Base-by-base conservation (phyloP, 140 eudicot genomes). In the Bidens hawaiensis region DNA sequence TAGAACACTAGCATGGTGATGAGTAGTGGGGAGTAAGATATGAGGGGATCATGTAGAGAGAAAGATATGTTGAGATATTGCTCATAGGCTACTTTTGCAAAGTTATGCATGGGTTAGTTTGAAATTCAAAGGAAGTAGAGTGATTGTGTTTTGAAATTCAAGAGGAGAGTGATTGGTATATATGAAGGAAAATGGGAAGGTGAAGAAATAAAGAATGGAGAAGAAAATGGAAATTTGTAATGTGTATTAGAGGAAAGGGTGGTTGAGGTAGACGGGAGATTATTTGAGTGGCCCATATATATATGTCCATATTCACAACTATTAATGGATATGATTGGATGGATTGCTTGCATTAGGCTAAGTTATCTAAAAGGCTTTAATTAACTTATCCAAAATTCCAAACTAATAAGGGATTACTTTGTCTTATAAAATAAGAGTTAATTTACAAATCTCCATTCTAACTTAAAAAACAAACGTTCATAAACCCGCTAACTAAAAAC, bases 11-110 rank as follows among this genome's bases (percentile, higher is more conserved):
- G 13, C 1, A 70, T 40, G 40, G 15, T 64, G 55, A 76, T 45
- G 41, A 82, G 51, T 48, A 77, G 56, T 28, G 82, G 74, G 0
- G 67, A 31, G 22, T 72, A 62, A 17, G 68, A 8, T 47, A 68
- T 18, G 19, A 68, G 25, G 36, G 31, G 74, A 43, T 68, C 24
- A 68, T 43, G 57, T 42, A 28, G 30, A 24, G n/a, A 55, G 27
- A 31, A 54, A 67, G 17, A 68, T 27, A 23, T 17, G 34, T 27
- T 57, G 58, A 68, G 59, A 57, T n/a, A n/a, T n/a, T 18, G 16
- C 11, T 41, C 30, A 33, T 56, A 45, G 47, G 74, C 24, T 28
- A 17, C 26, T 68, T 56, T 57, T 43, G 74, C 48, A 26, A 56
- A 28, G 11, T 68, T 43, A 25, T 18, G 33, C 58, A 56, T 68